Evolutionary conservation across 2,329 filamentous ascomycete genomes (phyloP).

Genomic region (Colletotrichum sidae): DNA sequence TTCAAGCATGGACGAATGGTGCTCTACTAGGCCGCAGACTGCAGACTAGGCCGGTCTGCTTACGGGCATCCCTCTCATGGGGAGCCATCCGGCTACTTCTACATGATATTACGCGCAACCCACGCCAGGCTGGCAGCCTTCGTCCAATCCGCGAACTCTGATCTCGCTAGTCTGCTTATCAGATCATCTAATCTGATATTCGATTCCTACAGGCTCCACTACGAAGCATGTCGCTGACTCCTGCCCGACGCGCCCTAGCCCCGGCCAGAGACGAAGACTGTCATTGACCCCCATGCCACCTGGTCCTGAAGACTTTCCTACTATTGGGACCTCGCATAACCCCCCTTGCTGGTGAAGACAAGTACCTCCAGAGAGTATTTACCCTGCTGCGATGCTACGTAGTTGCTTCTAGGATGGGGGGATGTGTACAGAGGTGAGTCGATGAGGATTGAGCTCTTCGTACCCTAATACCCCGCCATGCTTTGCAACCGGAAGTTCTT

Average conservation of each 20-base stretch:
- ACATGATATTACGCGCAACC: conserved; percentile 20
- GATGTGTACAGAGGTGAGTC: background rate
- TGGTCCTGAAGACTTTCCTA: background rate
- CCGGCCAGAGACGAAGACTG: background rate
- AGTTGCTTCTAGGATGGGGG: background rate
- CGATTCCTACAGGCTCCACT: conserved; percentile 4
- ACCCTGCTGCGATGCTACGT: conserved; percentile 15
- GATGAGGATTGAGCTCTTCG: background rate
- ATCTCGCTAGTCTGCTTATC: conserved; percentile 30
- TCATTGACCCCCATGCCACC: background rate
- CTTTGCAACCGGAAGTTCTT: conserved; percentile 8
- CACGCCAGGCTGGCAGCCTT: background rate
- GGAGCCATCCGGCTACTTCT: conserved; percentile 9
- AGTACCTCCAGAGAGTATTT: conserved; percentile 1
- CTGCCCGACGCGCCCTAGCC: background rate
- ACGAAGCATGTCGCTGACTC: background rate
- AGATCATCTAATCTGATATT: conserved; percentile 32
- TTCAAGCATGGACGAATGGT: too few relatives aligned
- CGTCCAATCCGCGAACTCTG: conserved; percentile 21
- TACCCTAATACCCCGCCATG: conserved; percentile 22
- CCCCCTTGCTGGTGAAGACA: background rate
- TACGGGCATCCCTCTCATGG: conserved; percentile 6
- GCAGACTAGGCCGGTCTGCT: background rate
- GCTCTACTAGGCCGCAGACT: too few relatives aligned
- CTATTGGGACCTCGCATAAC: conserved; percentile 6